A percentile compares a stretch with the other conserved stretches of the same genome.
phyloP scores from a whole-genome alignment of 768 basidiomycete genomes.

The Xerocomellus amylosporus region DNA sequence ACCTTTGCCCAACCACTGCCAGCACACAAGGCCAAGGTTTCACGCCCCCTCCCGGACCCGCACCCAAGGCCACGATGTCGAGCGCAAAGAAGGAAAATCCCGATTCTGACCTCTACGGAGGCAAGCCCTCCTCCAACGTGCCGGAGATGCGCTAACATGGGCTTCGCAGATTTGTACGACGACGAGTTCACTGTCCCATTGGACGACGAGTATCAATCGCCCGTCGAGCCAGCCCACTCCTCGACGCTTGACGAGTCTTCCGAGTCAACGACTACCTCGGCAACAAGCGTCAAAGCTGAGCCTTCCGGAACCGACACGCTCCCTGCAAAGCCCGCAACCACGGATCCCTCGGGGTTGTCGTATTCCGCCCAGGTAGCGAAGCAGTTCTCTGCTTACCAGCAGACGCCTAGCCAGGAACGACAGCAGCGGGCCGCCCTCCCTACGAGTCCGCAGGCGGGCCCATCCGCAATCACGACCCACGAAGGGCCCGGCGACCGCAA shows the following conservation, averaged over 20 bases:
- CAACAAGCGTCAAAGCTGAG: constrained; percentile 23
- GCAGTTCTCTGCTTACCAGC: constrained; percentile 62
- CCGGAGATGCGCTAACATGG: constrained; percentile 1
- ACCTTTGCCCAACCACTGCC: constrained; percentile 8
- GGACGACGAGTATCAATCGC: constrained; percentile 32
- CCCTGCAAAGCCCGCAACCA: constrained; percentile 27
- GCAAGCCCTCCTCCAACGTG: constrained; percentile 28
- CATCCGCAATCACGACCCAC: constrained; percentile 37
- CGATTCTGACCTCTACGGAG: constrained; percentile 48
- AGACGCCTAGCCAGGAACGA: constrained; percentile 63
- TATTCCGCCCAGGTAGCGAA: constrained; percentile 66
- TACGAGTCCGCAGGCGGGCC: constrained; percentile 25
- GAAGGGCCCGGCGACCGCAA: constrained; percentile 30
- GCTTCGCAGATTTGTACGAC: constrained; percentile 50
- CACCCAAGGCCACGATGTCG: constrained; percentile 16
- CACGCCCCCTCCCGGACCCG: not conserved
- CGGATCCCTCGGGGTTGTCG: constrained; percentile 38
- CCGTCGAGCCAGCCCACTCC: constrained; percentile 26
- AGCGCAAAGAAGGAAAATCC: constrained; percentile 27
- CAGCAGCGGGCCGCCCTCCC: constrained; percentile 39
- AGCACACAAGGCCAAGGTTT: not conserved
- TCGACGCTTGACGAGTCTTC: constrained; percentile 14
- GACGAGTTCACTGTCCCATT: constrained; percentile 38
- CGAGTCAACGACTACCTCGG: constrained; percentile 19
- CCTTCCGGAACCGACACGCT: constrained; percentile 20